Percentiles rank a stretch among this genome's conserved stretches.
Evolutionary conservation across 345 rosid genomes (phyloP).

Genomic region (Moricandia moricandioides): DNA sequence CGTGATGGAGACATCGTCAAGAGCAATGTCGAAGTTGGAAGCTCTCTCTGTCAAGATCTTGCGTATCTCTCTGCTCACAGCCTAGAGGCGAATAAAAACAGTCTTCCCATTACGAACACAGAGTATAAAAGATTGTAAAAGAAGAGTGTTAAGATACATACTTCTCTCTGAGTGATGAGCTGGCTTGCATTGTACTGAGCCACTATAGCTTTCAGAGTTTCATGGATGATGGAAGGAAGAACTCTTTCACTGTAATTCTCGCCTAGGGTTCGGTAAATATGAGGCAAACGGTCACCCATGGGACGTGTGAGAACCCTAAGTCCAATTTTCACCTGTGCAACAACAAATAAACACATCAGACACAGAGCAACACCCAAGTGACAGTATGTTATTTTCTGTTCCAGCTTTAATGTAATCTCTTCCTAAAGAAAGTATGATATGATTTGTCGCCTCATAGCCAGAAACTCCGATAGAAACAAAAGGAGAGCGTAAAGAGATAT

Average conservation of each 20-base stretch:
- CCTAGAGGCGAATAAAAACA: not conserved
- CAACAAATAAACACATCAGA: not conserved
- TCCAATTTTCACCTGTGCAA: slow-evolving; percentile 68
- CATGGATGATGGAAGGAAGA: slow-evolving; percentile 75
- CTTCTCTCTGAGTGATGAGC: not conserved
- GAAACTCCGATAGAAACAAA: not conserved
- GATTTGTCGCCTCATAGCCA: not conserved
- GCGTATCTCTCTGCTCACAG: not conserved
- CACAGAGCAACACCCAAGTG: not conserved
- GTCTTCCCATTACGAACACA: not conserved
- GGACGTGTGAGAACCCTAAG: slow-evolving; percentile 91
- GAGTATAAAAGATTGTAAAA: not conserved
- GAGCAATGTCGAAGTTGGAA: slow-evolving; percentile 1
- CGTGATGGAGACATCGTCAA: not conserved
- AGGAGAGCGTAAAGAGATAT: not conserved
- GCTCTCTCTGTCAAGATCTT: not conserved
- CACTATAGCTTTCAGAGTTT: slow-evolving; percentile 82
- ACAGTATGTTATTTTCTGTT: not conserved
- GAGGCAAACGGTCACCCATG: slow-evolving; percentile 54
- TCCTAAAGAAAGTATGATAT: not conserved
- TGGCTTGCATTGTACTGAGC: slow-evolving; percentile 40
- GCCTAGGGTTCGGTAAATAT: slow-evolving; percentile 67
- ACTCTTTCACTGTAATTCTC: slow-evolving; percentile 67
- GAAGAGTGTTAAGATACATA: not conserved
- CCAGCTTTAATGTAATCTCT: not conserved